Evolutionary conservation across 495 filamentous ascomycete genomes (phyloP).

Genomic region (Penicillium goetzii): DNA sequence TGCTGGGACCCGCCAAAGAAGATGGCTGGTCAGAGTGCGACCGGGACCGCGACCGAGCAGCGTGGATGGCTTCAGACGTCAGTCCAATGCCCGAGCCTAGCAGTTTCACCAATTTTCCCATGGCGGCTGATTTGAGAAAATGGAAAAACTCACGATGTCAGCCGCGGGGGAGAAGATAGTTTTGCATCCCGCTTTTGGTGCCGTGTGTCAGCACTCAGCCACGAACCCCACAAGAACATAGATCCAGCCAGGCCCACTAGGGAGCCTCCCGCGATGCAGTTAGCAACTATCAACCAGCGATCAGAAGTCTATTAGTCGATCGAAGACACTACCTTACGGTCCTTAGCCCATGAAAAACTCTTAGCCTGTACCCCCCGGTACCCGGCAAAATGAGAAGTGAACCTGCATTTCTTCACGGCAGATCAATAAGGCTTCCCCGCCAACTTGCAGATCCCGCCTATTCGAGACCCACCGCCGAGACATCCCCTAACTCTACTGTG

Average conservation of each 20-base stretch:
- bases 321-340: neutral
- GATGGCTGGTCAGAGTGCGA: conserved; percentile 8
- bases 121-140: neutral
- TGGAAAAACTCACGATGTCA: neutral
- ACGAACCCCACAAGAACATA: neutral
- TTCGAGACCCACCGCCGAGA: neutral
- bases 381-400: neutral
- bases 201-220: neutral
- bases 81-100: conserved; percentile 21
- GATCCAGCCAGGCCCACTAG: neutral
- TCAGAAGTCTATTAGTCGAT: neutral
- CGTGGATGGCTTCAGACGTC: conserved; percentile 24
- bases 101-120: conserved; percentile 16
- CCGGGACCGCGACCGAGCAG: conserved; percentile 13
- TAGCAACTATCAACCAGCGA: neutral
- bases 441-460: neutral
- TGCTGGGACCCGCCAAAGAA: neutral
- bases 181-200: neutral
- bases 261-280: neutral
- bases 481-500: neutral
- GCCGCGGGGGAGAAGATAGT: neutral
- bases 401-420: conserved; percentile 8
- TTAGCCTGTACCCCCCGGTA: neutral
- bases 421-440: too few relatives aligned
- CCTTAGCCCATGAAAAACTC: neutral